Evolutionary conservation across 345 rosid genomes (phyloP).

Genomic region (Lenwebbia sp.): DNA sequence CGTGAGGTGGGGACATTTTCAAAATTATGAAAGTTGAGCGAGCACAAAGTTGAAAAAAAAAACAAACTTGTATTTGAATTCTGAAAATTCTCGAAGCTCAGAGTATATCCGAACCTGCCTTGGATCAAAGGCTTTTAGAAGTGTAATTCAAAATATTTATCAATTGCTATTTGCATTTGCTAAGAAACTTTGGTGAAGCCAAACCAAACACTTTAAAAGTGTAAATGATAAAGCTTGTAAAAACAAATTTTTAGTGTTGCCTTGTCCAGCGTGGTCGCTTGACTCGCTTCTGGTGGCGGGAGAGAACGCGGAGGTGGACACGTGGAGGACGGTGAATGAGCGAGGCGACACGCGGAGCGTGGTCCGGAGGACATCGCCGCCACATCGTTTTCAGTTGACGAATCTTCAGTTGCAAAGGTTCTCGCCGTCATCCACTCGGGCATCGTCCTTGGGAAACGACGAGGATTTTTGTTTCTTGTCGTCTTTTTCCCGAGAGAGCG

Average conservation of each 20-base stretch:
- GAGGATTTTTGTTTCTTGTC: not conserved
- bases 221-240: not conserved
- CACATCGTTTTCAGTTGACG: not conserved
- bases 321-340: not conserved
- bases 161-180: too few species aligned
- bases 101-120: too few species aligned
- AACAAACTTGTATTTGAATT: too few species aligned
- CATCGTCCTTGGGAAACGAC: not conserved
- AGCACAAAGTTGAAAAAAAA: too few species aligned
- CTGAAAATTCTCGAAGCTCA: too few species aligned
- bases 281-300: not conserved
- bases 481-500: not conserved
- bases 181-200: too few species aligned
- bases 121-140: too few species aligned
- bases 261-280: not conserved
- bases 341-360: not conserved
- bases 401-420: not conserved
- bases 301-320: not conserved
- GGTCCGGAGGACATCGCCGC: not conserved
- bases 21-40: too few species aligned
- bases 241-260: not conserved
- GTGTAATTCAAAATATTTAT: too few species aligned
- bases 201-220: too few species aligned
- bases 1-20: too few species aligned
- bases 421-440: not conserved